phyloP scores from a whole-genome alignment of 2,329 filamentous ascomycete species.

The Trichoderma asperellum region DNA sequence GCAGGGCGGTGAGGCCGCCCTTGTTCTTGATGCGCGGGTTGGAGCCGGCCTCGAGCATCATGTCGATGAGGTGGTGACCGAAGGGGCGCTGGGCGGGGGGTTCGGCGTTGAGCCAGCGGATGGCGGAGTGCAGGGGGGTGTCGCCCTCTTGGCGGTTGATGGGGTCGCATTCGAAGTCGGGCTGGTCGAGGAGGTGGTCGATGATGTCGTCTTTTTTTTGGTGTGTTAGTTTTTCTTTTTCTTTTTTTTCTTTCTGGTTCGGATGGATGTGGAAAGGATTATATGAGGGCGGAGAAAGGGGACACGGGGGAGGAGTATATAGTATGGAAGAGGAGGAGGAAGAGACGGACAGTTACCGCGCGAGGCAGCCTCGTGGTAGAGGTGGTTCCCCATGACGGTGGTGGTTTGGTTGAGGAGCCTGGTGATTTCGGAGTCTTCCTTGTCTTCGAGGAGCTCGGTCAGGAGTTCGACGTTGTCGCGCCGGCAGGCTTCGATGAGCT shows the following conservation, averaged over 20 bases:
- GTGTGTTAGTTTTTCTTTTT: neutral
- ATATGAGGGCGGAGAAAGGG: no score
- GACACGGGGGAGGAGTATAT: no score
- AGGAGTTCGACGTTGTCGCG: constrained; percentile 90
- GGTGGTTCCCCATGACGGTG: constrained; percentile 84
- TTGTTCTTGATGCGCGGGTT: constrained; percentile 66
- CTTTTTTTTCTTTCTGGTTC: no score
- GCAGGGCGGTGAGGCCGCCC: constrained; percentile 69
- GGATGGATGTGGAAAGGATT: no score
- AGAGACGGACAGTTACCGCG: constrained; percentile 80
- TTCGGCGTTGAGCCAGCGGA: constrained; percentile 75
- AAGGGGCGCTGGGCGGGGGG: constrained; percentile 65
- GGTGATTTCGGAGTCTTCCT: constrained; percentile 68
- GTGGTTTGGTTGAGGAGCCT: constrained; percentile 82
- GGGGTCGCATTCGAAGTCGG: constrained; percentile 83
- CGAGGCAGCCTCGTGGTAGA: constrained; percentile 85
- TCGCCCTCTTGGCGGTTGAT: constrained; percentile 71
- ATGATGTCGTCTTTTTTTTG: constrained; percentile 70
- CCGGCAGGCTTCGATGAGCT: constrained; percentile 89
- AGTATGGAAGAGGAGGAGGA: neutral
- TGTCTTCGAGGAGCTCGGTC: constrained; percentile 68
- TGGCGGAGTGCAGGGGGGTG: constrained; percentile 77
- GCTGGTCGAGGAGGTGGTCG: constrained; percentile 80
- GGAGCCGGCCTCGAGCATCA: constrained; percentile 80
- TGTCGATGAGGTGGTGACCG: constrained; percentile 70